Conservation (phyloP, 1,284 basidiomycete genomes). For the Meripilus lineatus region DNA sequence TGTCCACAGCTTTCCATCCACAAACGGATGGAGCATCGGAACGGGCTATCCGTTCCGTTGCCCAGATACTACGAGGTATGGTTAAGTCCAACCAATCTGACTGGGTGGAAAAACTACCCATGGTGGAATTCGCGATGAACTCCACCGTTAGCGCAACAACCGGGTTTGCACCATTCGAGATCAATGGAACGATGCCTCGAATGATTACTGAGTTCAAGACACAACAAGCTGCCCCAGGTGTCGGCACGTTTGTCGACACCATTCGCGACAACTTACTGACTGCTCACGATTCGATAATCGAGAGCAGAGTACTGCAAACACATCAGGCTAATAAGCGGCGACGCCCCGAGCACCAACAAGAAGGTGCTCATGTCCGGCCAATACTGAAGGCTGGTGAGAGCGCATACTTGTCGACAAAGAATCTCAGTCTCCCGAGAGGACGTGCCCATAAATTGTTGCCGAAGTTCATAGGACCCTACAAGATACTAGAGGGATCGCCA, state of each 20-base stretch:
- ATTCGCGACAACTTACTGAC: slow-evolving; percentile 12
- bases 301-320: slow-evolving; percentile 17
- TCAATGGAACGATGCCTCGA: slow-evolving; percentile 27
- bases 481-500: slow-evolving; percentile 12
- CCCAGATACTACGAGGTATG: slow-evolving; percentile 28
- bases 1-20: slow-evolving; percentile 45
- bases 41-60: slow-evolving; percentile 33
- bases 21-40: too few relatives aligned
- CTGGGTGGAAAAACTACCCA: slow-evolving; percentile 25
- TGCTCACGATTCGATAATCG: slow-evolving; percentile 26
- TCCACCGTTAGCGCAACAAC: slow-evolving; percentile 23
- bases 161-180: too few relatives aligned
- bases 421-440: slow-evolving; percentile 29
- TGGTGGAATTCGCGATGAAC: slow-evolving; percentile 31
- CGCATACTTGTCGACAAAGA: slow-evolving; percentile 31
- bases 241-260: slow-evolving; percentile 19
- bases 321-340: slow-evolving; percentile 23
- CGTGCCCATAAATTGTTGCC: slow-evolving; percentile 27
- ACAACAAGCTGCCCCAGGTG: slow-evolving; percentile 15
- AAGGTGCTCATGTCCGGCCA: slow-evolving; percentile 3
- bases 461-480: slow-evolving; percentile 29
- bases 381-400: too few relatives aligned
- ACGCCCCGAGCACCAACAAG: slow-evolving; percentile 5
- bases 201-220: slow-evolving; percentile 16
- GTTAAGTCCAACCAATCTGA: slow-evolving; percentile 27